Evolutionary conservation across 108 stramenopile genomes (phyloP), one percentile per base, ranked within the genome.

Genomic region (Cylindrotheca closterium): DNA sequence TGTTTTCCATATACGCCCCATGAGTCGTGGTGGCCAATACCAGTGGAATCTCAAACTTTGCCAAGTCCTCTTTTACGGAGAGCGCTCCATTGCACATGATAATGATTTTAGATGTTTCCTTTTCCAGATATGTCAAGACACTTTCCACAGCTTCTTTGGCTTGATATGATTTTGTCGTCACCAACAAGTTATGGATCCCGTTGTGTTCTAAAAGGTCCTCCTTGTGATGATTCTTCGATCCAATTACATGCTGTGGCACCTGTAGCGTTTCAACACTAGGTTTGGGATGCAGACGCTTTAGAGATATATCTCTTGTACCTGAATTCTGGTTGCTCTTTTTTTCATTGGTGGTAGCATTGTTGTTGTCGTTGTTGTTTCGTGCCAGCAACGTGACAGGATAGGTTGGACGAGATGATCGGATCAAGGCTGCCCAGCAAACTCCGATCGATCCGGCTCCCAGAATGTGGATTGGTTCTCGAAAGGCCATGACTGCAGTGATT

Each of bases 51-150:
- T 60, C 26, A 33, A 57, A 5, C 0, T 54, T 17, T 4, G 24
- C 1, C 33, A 85, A 42, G 18, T 75, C 79, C 4, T 85, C 79
- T n/a, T 54, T 53, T 4, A 85, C 77, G 19, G 79, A 79, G 30
- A 85, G 46, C 4, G 77, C 75, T 4, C 83, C 83, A 68, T 85
- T 85, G 58, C 79, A 74, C 34, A 85, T 49, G 4, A 80, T 2
- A 23, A 78, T 33, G 15, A 85, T 64, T 19, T 47, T 58, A 4
- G 66, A 47, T 26, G 19, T 10, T 57, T 29, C 2, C n/a, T 19
- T 45, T 22, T 60, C 23, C 4, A 74, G 50, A 10, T 75, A 65
- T 33, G 55, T n/a, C 17, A 58, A 21, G 8, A 79, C 70, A 30
- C 60, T 58, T 47, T 66, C 27, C 7, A 84, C 55, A 1, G 83